These are phyloP conservation scores for Cronartium quercuum DNA, from an alignment of 1,284 basidiomycete genomes.

Conservation along the genomic window DNA sequence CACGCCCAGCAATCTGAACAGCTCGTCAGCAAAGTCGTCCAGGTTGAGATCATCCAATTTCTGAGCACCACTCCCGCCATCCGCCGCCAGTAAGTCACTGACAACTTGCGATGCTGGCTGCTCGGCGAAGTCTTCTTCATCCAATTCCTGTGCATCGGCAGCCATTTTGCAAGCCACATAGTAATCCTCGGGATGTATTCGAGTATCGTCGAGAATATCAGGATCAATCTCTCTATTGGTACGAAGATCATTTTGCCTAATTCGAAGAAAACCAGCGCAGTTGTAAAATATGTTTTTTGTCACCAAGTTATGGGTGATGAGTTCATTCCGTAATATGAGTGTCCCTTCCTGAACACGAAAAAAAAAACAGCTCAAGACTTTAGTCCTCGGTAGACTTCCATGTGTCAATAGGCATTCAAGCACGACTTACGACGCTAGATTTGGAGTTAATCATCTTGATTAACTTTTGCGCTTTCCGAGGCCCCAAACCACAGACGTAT, in stretches of 20 bases:
- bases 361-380: not conserved
- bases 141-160: conserved; percentile 87
- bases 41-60: conserved; percentile 88
- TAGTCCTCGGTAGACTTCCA: not conserved
- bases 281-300: conserved; percentile 79
- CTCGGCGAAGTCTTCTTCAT: conserved; percentile 72
- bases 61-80: conserved; percentile 59
- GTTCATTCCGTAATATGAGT: conserved; percentile 73
- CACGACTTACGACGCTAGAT: conserved; percentile 52
- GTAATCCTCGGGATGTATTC: conserved; percentile 97
- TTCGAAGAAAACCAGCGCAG: conserved; percentile 80
- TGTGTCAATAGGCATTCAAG: conserved; percentile 3
- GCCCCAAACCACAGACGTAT: conserved; percentile 88
- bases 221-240: conserved; percentile 62
- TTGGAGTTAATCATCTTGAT: conserved; percentile 71
- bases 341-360: conserved; percentile 62
- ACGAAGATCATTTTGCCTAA: conserved; percentile 63
- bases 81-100: conserved; percentile 73
- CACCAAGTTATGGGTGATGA: conserved; percentile 69
- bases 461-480: conserved; percentile 81
- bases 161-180: conserved; percentile 98
- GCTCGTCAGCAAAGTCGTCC: conserved; percentile 91
- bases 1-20: conserved; percentile 57
- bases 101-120: conserved; percentile 79
- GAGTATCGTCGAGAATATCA: conserved; percentile 89